Evolutionary conservation across 352 stramenopile genomes (phyloP), one percentile per base, ranked within the genome.

Genomic region (Nothophytophthora sp.): DNA sequence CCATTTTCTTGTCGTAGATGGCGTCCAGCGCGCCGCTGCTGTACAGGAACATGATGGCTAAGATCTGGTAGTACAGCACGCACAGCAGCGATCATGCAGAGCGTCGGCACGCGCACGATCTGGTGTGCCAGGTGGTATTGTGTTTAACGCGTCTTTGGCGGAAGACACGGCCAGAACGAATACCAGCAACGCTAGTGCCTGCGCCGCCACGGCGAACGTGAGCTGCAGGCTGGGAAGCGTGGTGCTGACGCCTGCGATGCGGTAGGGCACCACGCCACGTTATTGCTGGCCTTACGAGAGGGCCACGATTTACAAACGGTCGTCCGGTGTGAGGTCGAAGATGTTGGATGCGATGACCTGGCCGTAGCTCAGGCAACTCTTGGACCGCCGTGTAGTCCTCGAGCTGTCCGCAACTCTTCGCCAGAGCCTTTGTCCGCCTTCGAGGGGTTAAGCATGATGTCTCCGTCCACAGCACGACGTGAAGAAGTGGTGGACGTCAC

Each of bases 51-150:
- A 52, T 56, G 16, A 70, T 69, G 44, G 53, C 56, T 37, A 72
- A 71, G 30, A 75, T 69, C 46, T 75, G 66, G 50, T 66, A 75
- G 61, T 75, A 75, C 32, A 71, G 30, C 45, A 75, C 61, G 50
- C 69, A 75, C 11, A 75, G 29, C 16, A 75, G 30, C 63, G 16
- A 75, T 71, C 50, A 75, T 69, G 40, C 35, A 66, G 43, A 72
- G 69, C 22, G 57, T 69, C 16, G 66, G 61, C 8, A 75, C 50
- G 18, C 66, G 52, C 8, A 75, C 34, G 11, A 71, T 30, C 43
- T 75, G 66, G 3, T 68, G 55, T 9, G 71, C 53, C 20, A 75
- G 40, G 22, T 75, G 61, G 43, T 66, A 68, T 5, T n/a, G 61
- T 69, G 23, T 50, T 54, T 11, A 68, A 30, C 0, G 50, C 27